These are phyloP conservation scores for Chiua virens DNA, from an alignment of 768 basidiomycete species.

Conservation along the genomic window DNA sequence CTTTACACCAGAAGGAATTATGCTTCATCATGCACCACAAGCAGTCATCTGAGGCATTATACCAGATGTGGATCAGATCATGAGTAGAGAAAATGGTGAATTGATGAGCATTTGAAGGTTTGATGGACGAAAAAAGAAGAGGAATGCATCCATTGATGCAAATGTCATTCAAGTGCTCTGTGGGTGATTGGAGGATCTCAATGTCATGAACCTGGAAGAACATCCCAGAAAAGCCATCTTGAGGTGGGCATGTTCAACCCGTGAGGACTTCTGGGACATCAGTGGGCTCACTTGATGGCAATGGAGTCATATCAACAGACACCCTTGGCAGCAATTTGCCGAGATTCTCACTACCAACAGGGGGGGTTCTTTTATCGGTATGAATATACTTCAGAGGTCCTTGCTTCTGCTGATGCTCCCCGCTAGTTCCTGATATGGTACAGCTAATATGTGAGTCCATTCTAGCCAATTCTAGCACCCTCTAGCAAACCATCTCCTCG, in stretches of 20 bases:
- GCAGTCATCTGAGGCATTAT: background rate
- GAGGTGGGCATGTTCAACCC: background rate
- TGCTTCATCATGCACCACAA: slow-evolving; percentile 21
- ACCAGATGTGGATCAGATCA: slow-evolving; percentile 2
- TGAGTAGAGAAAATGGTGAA: slow-evolving; percentile 6
- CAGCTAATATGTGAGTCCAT: no score
- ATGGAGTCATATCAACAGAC: no score
- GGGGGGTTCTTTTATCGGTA: no score
- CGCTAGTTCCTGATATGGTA: no score
- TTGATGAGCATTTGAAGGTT: background rate
- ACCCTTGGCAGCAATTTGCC: no score
- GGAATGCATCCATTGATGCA: slow-evolving; percentile 18
- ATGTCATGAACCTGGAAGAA: slow-evolving; percentile 9
- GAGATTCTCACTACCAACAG: no score
- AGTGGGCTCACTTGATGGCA: no score
- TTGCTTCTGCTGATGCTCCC: no score
- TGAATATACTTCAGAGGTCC: no score
- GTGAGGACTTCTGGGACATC: no score
- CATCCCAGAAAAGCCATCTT: background rate
- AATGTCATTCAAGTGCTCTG: slow-evolving; percentile 7
- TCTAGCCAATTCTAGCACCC: no score
- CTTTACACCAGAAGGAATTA: slow-evolving; percentile 36
- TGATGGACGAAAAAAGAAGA: background rate
- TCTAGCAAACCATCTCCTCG: no score
- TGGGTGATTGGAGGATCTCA: slow-evolving; percentile 1